Evolutionary conservation across 306 rosid genomes (phyloP).

Genomic region (Castanopsis chinensis): DNA sequence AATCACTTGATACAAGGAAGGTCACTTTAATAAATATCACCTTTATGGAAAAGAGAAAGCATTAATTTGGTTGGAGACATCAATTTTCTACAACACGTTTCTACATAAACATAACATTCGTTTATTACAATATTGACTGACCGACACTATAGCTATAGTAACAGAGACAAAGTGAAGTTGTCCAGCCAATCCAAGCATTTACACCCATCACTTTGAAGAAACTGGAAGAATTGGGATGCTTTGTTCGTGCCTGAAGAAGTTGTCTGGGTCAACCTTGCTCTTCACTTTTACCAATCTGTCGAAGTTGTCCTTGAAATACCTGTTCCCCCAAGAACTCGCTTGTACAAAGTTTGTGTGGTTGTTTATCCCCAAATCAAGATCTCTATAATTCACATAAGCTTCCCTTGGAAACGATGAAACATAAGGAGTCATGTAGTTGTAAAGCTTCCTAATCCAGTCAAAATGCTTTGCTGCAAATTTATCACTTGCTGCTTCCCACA

Average conservation of each 20-base stretch:
- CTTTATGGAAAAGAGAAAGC: no score
- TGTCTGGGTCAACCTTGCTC: constrained; percentile 71
- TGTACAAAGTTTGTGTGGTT: constrained; percentile 37
- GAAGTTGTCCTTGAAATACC: constrained; percentile 76
- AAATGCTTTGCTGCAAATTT: constrained; percentile 43
- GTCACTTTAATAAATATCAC: no score
- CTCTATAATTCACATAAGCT: constrained; percentile 83
- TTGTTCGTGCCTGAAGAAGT: constrained; percentile 87
- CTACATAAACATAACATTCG: no score
- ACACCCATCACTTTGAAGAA: constrained; percentile 16
- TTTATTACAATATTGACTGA: no score
- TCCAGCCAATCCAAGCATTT: constrained; percentile 14
- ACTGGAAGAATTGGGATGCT: constrained; percentile 74
- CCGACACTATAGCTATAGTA: no score
- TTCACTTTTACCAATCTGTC: constrained; percentile 58
- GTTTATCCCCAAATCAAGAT: constrained; percentile 84
- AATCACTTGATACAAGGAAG: no score
- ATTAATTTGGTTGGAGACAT: no score
- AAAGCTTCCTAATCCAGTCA: constrained; percentile 73
- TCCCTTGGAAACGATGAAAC: constrained; percentile 71
- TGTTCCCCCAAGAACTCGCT: constrained; percentile 68
- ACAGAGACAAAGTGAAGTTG: background rate
- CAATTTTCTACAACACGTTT: no score
- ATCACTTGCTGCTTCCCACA: constrained; percentile 45
- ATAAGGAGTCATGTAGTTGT: constrained; percentile 67